Base-by-base conservation (phyloP, 2,329 filamentous ascomycete genomes). In the Didymella pinodella region DNA sequence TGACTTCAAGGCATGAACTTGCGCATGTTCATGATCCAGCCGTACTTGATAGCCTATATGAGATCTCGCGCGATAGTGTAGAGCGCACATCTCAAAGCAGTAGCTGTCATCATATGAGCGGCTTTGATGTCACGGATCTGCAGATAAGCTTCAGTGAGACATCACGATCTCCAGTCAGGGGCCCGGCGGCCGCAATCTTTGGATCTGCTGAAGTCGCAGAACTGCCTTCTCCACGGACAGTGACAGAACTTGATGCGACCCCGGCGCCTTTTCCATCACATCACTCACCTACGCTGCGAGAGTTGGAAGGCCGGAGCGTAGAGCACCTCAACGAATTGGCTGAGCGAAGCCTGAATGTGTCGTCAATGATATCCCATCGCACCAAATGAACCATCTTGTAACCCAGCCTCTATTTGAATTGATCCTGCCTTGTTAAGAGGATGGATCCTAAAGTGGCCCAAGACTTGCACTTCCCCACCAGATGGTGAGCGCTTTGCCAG, bases 401-500 rank as follows among this genome's bases (percentile, higher is more conserved):
- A 3, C 26, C 2, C 36, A 31, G 16, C 3, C 25, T 6, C 22
- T 5, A 2, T 11, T 6, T 28, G 29, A 45, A 12, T 2, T 2
- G 14, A 14, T 20, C 8, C 20, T 44, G 6, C 48, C 49, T 4
- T 22, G 25, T 29, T 38, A 49, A 14, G 49, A 40, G 28, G 36
- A 48, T 20, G 45, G 48, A n/a, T 36, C 48, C 20, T 44, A 2
- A 18, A 41, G 4, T 22, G 12, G 16, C 18, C 44, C 2, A 18
- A 1, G 5, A 22, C 54, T 6, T 48, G 20, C 28, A 58, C 55
- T 6, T 38, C 22, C 22, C 8, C 58, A 25, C 52, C 49, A 22
- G 11, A n/a, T 7, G 57, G 49, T 2, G 10, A 45, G 14, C 43
- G 8, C 10, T 51, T 11, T 67, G 65, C 36, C 18, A 43, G 2